Base-by-base conservation (phyloP, 345 rosid genomes). In the Carallia brachiata region DNA sequence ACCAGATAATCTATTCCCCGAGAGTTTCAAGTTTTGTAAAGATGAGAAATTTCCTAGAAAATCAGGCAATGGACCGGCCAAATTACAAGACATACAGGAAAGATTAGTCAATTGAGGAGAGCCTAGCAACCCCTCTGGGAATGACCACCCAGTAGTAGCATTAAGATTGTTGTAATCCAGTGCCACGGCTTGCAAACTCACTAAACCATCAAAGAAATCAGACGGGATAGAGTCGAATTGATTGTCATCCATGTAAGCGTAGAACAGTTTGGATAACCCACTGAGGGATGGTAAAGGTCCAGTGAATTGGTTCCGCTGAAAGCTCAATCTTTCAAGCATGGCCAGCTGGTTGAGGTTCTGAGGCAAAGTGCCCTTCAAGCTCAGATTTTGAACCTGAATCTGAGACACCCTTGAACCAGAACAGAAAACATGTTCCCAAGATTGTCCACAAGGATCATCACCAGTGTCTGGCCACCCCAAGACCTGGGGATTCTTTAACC, bases 281-380 rank as follows among this genome's bases (percentile, higher is more conserved):
- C 70, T 75, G 50, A 90, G 81, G 23, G 88, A 77, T 16, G 96
- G 96, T 55, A 90, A 47, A 64, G 78, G 39, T 6, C 96, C 96
- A 32, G 78, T 77, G 64, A 90, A 88, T 10, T 73, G 78, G 73
- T 90, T 90, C 69, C 73, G 84, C 64, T 90, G 96, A 10, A 90
- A 71, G 52, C 96, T 92, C 39, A 90, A 31, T 70, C 82, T 76
- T 18, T 78, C 57, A 47, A 90, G 89, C 81, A 70, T 78, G 72
- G 76, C 54, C 52, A 90, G 84, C 72, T 68, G 75, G 86, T 90
- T 90, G 56, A 88, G 71, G 81, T 63, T 80, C 64, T 72, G 81
- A 54, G 96, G 92, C 73, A 90, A 74, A 68, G 83, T 57, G n/a
- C 96, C 96, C 57, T 83, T 80, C 77, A 90, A 77, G 36, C 86